phyloP scores from a whole-genome alignment of 129 eudicot genomes.

The Lonicera japonica region DNA sequence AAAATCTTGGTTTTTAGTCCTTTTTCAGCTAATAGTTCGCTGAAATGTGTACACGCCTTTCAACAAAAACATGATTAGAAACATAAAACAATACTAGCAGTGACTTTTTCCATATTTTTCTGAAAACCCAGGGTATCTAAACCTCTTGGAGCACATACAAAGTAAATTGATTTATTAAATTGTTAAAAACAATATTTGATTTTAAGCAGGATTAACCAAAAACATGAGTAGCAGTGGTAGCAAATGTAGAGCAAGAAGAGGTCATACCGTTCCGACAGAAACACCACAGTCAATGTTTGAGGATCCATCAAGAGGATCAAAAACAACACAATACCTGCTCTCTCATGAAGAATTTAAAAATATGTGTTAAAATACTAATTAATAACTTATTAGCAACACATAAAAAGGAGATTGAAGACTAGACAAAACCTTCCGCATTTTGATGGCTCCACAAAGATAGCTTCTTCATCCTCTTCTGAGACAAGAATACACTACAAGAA shows the following conservation, averaged over 20 bases:
- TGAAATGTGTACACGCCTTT: too few relatives aligned
- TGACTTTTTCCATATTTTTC: too few relatives aligned
- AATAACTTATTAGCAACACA: neutral
- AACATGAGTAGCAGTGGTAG: neutral
- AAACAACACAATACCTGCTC: slow-evolving; percentile 86
- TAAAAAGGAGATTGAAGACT: neutral
- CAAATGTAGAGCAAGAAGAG: neutral
- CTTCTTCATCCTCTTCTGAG: slow-evolving; percentile 98
- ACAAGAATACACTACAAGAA: slow-evolving; percentile 79
- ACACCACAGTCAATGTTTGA: slow-evolving; percentile 99
- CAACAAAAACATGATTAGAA: too few relatives aligned
- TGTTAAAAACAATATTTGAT: too few relatives aligned
- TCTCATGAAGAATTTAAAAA: neutral
- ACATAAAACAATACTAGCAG: too few relatives aligned
- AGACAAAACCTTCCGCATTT: slow-evolving; percentile 74
- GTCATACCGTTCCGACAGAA: slow-evolving; percentile 90
- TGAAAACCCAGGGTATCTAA: too few relatives aligned
- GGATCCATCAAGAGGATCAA: slow-evolving; percentile 96
- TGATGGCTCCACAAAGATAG: slow-evolving; percentile 75
- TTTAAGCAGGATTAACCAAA: too few relatives aligned
- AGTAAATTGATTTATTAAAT: too few relatives aligned
- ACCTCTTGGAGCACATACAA: too few relatives aligned
- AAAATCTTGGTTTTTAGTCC: too few relatives aligned
- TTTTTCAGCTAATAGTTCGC: too few relatives aligned
- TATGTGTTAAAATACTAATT: neutral